Evolutionary conservation across 2,329 filamentous ascomycete species (phyloP), one percentile per base, ranked within the genome.

Genomic region (Colletotrichum agaves): DNA sequence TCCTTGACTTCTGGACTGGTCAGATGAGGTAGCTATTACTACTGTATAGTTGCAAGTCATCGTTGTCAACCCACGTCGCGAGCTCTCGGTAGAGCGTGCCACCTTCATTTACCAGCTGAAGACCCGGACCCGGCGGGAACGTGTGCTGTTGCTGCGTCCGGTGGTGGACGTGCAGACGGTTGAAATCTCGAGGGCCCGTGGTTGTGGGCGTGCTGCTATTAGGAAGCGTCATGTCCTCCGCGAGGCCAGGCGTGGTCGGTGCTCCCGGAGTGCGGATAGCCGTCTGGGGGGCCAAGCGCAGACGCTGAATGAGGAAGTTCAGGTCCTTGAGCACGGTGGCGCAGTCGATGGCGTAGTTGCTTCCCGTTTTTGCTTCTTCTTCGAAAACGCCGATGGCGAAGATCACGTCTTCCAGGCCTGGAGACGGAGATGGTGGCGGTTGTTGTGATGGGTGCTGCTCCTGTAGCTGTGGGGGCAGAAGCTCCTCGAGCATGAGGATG

Each of bases 401-500:
- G 2, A 74, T 71, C 19, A 85, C 76, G 44, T 80, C 78, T 3
- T 50, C 73, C 49, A 68, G 65, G 60, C 76, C 77, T 39, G 67
- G 73, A 57, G 71, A 74, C 52, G 21, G 67, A 66, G 35, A 71
- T 65, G 17, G 71, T 39, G 31, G 58, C 23, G 35, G 52, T 52
- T 23, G 46, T 5, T 72, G 27, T 27, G 35, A 71, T 65, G n/a
- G 71, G 39, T 23, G 58, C 23, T 27, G 52, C 57, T 23, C 41
- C 8, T 72, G 70, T 11, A 75, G 69, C 33, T 78, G 75, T 21
- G 76, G 73, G 44, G 77, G 77, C 3, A 83, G 75, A 23, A 85
- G 76, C 66, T 81, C 78, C 65, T 82, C 78, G 60, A 86, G 76
- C 61, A 84, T 78, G 35, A 86, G 76, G 17, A 84, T 78, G 41